Evolutionary conservation across 805 yeast genomes (phyloP), one percentile per base, ranked within the genome.

Genomic region (Monosporozyma servazzii): DNA sequence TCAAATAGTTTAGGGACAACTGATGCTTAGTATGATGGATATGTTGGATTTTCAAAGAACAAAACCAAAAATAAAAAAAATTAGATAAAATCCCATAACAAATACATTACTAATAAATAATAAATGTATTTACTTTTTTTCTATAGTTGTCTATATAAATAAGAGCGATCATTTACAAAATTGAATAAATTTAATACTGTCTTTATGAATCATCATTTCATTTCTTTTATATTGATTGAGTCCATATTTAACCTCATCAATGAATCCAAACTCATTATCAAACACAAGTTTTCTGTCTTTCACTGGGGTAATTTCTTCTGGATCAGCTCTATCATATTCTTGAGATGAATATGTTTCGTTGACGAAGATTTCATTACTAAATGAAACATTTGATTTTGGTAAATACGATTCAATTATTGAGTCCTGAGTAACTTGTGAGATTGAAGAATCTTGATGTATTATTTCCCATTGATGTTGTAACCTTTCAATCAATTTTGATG

Each of bases 191-290:
- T 69, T 66, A 51, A 74, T 75, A 41, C 88, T 81, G 39, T 72
- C 69, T 50, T 77, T 82, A 64, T 86, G 89, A 33, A 86, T 85
- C 41, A 71, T 66, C 95, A 86, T 86, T 51, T 79, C 84, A 49
- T 69, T 69, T 56, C 78, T 75, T 62, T 86, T 86, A 68, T 70
- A 84, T 36, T 72, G 70, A 59, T 86, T 86, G 57, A 86, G 64
- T 61, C 86, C 90, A 31, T 71, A 68, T 63, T 87, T 80, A 57
- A 86, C 80, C 50, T 58, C 58, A 5, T 52, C 54, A 27, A 67
- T 50, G 27, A 54, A 57, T 11, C 58, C 54, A 48, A 51, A 50
- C 41, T 57, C 53, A 27, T 54, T 54, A 27, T 43, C 48, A 43
- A 47, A 48, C 23, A 50, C n/a, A 17, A 52, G 17, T 15, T 36